Percentiles rank a stretch among this genome's conserved stretches.
These are phyloP conservation scores for Phytophthora hibernalis DNA, from an alignment of 352 stramenopile species.

Conservation along the genomic window DNA sequence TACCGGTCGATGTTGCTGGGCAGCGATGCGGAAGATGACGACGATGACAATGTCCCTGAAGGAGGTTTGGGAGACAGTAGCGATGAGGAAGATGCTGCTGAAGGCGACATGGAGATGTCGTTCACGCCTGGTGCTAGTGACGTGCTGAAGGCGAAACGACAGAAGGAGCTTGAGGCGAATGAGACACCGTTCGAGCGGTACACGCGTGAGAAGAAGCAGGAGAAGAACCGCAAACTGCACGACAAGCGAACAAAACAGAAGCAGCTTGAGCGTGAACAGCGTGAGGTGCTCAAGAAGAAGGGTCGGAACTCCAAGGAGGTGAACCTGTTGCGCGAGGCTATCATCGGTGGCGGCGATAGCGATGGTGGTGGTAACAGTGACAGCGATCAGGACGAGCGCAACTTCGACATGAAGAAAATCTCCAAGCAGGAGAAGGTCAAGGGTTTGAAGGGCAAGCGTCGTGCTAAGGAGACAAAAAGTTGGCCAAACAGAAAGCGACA, in stretches of 20 bases:
- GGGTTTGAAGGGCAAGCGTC: slow-evolving; percentile 81
- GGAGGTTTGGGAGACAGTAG: slow-evolving; percentile 36
- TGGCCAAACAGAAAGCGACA: slow-evolving; percentile 50
- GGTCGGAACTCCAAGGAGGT: slow-evolving; percentile 51
- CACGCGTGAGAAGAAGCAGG: slow-evolving; percentile 84
- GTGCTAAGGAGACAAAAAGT: slow-evolving; percentile 82
- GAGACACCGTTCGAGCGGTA: slow-evolving; percentile 89
- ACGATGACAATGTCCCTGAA: slow-evolving; percentile 41
- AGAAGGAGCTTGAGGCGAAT: slow-evolving; percentile 77
- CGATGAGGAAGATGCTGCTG: slow-evolving; percentile 40
- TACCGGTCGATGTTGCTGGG: slow-evolving; percentile 85
- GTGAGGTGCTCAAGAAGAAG: slow-evolving; percentile 73
- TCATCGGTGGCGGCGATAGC: slow-evolving; percentile 47
- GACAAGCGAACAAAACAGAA: slow-evolving; percentile 78
- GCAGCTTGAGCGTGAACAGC: slow-evolving; percentile 65
- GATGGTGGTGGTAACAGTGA: slow-evolving; percentile 33
- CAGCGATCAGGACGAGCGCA: slow-evolving; percentile 60
- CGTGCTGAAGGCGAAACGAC: slow-evolving; percentile 77
- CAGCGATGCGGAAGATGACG: slow-evolving; percentile 74
- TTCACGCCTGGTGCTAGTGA: slow-evolving; percentile 77
- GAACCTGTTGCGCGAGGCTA: slow-evolving; percentile 65
- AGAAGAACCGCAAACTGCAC: slow-evolving; percentile 88
- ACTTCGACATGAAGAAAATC: slow-evolving; percentile 91
- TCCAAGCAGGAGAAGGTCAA: slow-evolving; percentile 73
- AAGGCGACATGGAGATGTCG: slow-evolving; percentile 86